Evolutionary conservation across 805 yeast species (phyloP).

Genomic region (Suhomyces sp.): DNA sequence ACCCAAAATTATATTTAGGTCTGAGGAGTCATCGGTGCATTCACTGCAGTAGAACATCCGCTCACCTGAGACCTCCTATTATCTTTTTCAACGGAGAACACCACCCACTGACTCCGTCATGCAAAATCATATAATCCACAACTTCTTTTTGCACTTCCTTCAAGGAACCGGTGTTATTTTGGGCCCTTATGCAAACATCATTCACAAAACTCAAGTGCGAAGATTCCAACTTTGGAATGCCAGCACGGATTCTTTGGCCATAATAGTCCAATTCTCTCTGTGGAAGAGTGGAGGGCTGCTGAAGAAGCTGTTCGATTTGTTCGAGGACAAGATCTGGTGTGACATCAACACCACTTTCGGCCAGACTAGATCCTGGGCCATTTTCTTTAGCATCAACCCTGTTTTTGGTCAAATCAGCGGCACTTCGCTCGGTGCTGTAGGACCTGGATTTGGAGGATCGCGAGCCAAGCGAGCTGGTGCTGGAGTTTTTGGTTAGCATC

Average conservation of each 20-base stretch:
- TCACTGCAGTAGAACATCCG: background rate
- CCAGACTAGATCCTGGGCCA: background rate
- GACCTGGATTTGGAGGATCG: conserved; percentile 12
- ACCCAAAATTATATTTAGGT: too few species aligned
- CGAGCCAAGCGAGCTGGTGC: conserved; percentile 4
- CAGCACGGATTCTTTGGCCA: conserved; percentile 31
- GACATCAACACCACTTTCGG: background rate
- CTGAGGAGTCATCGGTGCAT: too few species aligned
- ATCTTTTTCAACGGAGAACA: conserved; percentile 63
- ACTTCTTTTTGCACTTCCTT: conserved; percentile 28
- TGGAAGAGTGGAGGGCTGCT: conserved; percentile 29
- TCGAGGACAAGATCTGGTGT: background rate
- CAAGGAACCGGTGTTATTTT: background rate
- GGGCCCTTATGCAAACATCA: conserved; percentile 6
- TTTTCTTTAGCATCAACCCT: background rate
- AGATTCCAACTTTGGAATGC: background rate
- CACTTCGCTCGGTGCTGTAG: background rate
- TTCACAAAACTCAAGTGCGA: conserved; percentile 12
- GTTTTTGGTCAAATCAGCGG: background rate
- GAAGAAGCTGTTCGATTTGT: conserved; percentile 16
- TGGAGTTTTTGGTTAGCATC: conserved; percentile 1
- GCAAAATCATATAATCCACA: conserved; percentile 54
- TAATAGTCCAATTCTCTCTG: conserved; percentile 44
- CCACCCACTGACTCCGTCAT: conserved; percentile 62
- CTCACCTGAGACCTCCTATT: conserved; percentile 7